Evolutionary conservation across 129 eudicot species (phyloP).

Genomic region (Erigeron canadensis): DNA sequence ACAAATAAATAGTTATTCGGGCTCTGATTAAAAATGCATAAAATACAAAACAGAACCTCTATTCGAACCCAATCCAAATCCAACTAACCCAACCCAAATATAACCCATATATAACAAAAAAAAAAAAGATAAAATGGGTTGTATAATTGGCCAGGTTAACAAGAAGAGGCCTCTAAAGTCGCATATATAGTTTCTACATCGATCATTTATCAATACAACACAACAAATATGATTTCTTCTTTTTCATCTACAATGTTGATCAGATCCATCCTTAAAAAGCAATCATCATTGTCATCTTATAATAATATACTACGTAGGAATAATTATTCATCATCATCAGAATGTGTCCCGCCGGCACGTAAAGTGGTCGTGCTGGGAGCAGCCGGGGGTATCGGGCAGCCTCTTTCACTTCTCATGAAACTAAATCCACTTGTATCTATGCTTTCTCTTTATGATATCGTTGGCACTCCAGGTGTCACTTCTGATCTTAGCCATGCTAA

Average conservation of each 20-base stretch:
- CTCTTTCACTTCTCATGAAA: slow-evolving; percentile 72
- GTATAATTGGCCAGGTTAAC: too few species aligned
- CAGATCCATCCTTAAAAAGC: slow-evolving; percentile 44
- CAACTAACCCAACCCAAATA: too few species aligned
- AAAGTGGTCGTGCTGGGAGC: slow-evolving; percentile 39
- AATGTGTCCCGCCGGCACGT: slow-evolving; percentile 29
- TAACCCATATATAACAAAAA: too few species aligned
- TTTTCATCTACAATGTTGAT: slow-evolving; percentile 44
- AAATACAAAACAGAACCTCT: too few species aligned
- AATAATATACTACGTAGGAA: slow-evolving; percentile 31
- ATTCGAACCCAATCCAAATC: too few species aligned
- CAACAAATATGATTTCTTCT: too few species aligned
- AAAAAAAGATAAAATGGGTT: too few species aligned
- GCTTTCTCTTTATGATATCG: slow-evolving; percentile 66
- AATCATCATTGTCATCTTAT: slow-evolving; percentile 19
- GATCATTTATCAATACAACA: too few species aligned
- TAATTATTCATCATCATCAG: slow-evolving; percentile 25
- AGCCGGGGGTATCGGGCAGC: slow-evolving; percentile 96
- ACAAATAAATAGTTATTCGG: too few species aligned
- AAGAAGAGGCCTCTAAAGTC: too few species aligned
- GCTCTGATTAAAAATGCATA: too few species aligned
- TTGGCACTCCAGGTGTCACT: slow-evolving; percentile 53
- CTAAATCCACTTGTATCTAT: slow-evolving; percentile 84
- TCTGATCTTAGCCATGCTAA: slow-evolving; percentile 94
- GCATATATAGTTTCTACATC: too few species aligned